Conservation (phyloP, 2,329 filamentous ascomycete genomes). For the Rutstroemia sp. region DNA sequence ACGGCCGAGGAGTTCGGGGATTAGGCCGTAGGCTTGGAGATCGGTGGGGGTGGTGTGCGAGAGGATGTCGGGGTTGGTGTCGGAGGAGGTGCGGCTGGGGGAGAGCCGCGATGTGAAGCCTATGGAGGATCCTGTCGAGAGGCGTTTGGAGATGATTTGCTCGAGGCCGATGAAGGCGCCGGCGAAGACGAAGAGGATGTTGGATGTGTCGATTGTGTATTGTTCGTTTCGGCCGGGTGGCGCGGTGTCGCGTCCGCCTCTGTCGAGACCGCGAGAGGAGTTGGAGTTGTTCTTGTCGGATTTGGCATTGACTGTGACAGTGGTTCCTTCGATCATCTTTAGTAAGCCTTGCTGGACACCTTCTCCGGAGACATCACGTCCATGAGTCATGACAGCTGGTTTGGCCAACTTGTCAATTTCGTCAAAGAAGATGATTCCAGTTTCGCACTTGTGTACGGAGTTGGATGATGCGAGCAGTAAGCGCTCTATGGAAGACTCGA, state of each 20-base stretch:
- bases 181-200: constrained; percentile 95
- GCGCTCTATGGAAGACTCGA: constrained; percentile 89
- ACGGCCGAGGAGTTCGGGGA: constrained; percentile 92
- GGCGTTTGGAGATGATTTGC: constrained; percentile 78
- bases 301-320: constrained; percentile 85
- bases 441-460: constrained; percentile 74
- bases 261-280: constrained; percentile 14
- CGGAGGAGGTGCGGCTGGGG: constrained; percentile 22
- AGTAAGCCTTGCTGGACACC: constrained; percentile 93
- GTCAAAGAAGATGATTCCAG: constrained; percentile 90
- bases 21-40: constrained; percentile 80
- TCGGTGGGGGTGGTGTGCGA: constrained; percentile 65
- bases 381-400: constrained; percentile 66
- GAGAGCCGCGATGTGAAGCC: constrained; percentile 84
- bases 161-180: constrained; percentile 92
- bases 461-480: constrained; percentile 87
- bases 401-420: constrained; percentile 97
- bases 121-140: constrained; percentile 73
- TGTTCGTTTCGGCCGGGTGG: constrained; percentile 33
- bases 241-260: constrained; percentile 13
- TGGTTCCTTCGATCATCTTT: constrained; percentile 94
- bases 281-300: constrained; percentile 40
- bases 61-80: constrained; percentile 24
- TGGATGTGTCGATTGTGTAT: constrained; percentile 80
- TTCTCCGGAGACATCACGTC: constrained; percentile 91